A percentile compares a stretch with the other conserved stretches of the same genome.
phyloP scores from a whole-genome alignment of 352 stramenopile genomes.

The Phytopythium boreale region DNA sequence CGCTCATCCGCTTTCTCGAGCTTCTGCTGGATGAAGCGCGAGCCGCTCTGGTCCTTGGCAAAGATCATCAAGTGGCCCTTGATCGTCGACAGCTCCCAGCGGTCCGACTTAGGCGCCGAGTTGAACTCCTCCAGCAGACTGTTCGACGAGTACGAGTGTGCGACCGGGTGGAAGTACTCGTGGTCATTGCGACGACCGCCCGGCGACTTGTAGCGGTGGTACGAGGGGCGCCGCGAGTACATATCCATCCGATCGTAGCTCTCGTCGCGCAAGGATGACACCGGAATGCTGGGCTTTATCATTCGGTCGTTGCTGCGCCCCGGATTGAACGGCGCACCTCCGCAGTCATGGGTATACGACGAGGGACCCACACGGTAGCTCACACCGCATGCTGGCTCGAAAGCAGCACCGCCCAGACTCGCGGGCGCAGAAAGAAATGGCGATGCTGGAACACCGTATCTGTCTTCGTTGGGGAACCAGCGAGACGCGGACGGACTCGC shows the following conservation, averaged over 20 bases:
- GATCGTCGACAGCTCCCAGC: constrained; percentile 79
- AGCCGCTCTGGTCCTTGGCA: constrained; percentile 82
- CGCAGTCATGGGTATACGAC: neutral
- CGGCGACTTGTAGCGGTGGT: constrained; percentile 29
- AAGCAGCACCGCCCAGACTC: neutral
- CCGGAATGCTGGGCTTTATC: neutral
- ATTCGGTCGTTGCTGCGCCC: constrained; percentile 1
- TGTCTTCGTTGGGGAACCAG: constrained; percentile 3
- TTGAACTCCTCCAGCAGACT: constrained; percentile 85
- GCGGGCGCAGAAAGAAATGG: constrained; percentile 1
- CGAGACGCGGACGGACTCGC: neutral
- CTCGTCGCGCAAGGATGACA: neutral
- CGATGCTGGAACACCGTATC: neutral
- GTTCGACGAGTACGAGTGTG: constrained; percentile 65
- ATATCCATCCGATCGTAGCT: constrained; percentile 5
- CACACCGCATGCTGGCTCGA: neutral
- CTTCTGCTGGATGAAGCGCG: constrained; percentile 87
- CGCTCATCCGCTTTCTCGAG: constrained; percentile 81
- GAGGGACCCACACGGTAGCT: neutral
- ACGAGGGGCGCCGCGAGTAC: neutral
- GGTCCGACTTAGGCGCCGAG: constrained; percentile 58
- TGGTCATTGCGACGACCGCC: constrained; percentile 23
- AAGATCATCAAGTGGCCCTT: constrained; percentile 86
- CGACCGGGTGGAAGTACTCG: constrained; percentile 47
- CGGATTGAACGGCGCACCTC: neutral